Base-by-base conservation (phyloP, 768 basidiomycete species). In the Rhizopogon sp. region DNA sequence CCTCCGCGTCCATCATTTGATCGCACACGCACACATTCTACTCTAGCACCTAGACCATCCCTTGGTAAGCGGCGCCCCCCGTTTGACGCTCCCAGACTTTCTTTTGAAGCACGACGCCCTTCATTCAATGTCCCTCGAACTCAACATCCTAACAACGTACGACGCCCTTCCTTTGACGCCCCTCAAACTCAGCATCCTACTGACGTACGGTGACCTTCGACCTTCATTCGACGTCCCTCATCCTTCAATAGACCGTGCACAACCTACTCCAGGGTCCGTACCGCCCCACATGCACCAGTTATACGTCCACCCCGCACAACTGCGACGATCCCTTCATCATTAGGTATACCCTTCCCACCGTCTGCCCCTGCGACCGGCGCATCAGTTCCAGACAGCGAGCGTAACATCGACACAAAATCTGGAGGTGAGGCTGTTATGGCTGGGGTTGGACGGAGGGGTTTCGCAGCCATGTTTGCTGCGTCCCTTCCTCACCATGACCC, bases 381-480 rank as follows among this genome's bases (percentile, higher is more conserved):
- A 25, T 56, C 49, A 9, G 2, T 56, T 20, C 61, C 17, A 25
- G 35, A 29, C 11, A 31, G 39, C 42, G 53, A 64, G 29, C 67
- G 65, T 6, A 77, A 80, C 35, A 75, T 85, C 8, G 81, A 88
- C 63, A 90, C 88, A n/a, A 83, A 85, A 65, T 77, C 64, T 3
- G 88, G 89, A 3, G 89, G 89, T 6, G 83, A 77, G 52, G 89
- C 88, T 8, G 88, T 88, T 1, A 94, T 95, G 93, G 93, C 93
- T 0, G 93, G 93, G 7, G 91, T 95, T 6, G 93, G 93, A 8
- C 74, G 93, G 56, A 74, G 92, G 60, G 93, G 90, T 0, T 93
- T 93, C 56, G 78, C 76, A 13, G 88, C 91, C 8, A 72, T 84
- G 76, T 71, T 77, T 57, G 54, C 72, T 33, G n/a, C 66, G 22